phyloP scores from a whole-genome alignment of 306 rosid genomes.

The Adenanthera pavonina region DNA sequence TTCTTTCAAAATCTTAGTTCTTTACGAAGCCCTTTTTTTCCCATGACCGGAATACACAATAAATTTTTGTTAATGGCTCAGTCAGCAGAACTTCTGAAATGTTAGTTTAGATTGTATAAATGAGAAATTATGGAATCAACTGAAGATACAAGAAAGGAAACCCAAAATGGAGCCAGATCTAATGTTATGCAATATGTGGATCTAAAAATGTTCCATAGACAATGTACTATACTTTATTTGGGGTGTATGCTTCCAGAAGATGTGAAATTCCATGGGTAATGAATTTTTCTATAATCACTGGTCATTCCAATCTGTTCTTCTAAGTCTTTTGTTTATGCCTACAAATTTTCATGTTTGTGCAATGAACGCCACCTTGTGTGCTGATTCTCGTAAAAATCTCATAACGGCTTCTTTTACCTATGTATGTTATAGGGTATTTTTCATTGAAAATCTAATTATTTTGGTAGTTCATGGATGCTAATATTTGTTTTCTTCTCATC shows the following conservation, averaged over 20 bases:
- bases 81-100: slow-evolving; percentile 14
- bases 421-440: neutral
- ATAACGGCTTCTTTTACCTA: slow-evolving; percentile 20
- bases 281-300: neutral
- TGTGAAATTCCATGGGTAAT: neutral
- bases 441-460: slow-evolving; percentile 6
- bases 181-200: neutral
- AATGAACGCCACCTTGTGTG: slow-evolving; percentile 1
- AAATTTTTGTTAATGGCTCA: neutral
- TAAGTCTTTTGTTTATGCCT: slow-evolving; percentile 14
- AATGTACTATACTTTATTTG: neutral
- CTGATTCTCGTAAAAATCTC: neutral
- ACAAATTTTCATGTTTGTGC: slow-evolving; percentile 19
- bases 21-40: slow-evolving; percentile 8
- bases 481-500: slow-evolving; percentile 33
- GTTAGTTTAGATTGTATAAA: slow-evolving; percentile 18
- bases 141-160: slow-evolving; percentile 28
- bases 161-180: slow-evolving; percentile 13
- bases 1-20: neutral
- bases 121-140: slow-evolving; percentile 29
- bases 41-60: neutral
- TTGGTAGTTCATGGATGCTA: slow-evolving; percentile 25
- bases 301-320: slow-evolving; percentile 4
- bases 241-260: neutral
- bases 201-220: neutral